Evolutionary conservation across 306 rosid species (phyloP).

Genomic region (Rosa multiflora): DNA sequence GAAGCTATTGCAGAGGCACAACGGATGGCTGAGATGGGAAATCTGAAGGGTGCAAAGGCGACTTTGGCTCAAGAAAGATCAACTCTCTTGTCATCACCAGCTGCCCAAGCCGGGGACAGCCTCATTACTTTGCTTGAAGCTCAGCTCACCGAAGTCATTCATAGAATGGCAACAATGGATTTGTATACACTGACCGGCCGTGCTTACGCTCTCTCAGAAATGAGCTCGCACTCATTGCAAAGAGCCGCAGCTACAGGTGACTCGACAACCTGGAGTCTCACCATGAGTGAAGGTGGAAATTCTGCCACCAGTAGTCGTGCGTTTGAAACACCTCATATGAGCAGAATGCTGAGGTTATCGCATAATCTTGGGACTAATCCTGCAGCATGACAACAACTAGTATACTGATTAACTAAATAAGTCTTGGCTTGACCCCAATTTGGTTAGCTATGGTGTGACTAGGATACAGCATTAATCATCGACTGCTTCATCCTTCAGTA

Average conservation of each 20-base stretch:
- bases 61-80: conserved; percentile 4
- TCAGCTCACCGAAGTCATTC: conserved; percentile 12
- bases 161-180: conserved; percentile 9
- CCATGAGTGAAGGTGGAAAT: background rate
- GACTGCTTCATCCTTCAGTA: background rate
- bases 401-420: background rate
- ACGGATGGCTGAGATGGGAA: conserved; percentile 3
- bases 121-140: conserved; percentile 7
- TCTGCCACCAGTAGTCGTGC: background rate
- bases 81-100: background rate
- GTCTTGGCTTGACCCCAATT: background rate
- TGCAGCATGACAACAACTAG: background rate
- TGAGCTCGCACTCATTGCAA: conserved; percentile 20
- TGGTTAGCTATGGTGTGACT: background rate
- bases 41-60: conserved; percentile 13
- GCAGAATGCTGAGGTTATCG: background rate
- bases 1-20: conserved; percentile 13
- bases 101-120: conserved; percentile 11
- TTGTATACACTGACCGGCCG: conserved; percentile 5
- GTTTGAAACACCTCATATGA: conserved; percentile 4
- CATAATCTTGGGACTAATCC: background rate
- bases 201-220: conserved; percentile 1
- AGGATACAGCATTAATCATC: background rate
- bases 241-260: conserved; percentile 14
- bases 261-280: background rate